phyloP scores from a whole-genome alignment of 768 basidiomycete species.

The Lanmaoa rubissima region DNA sequence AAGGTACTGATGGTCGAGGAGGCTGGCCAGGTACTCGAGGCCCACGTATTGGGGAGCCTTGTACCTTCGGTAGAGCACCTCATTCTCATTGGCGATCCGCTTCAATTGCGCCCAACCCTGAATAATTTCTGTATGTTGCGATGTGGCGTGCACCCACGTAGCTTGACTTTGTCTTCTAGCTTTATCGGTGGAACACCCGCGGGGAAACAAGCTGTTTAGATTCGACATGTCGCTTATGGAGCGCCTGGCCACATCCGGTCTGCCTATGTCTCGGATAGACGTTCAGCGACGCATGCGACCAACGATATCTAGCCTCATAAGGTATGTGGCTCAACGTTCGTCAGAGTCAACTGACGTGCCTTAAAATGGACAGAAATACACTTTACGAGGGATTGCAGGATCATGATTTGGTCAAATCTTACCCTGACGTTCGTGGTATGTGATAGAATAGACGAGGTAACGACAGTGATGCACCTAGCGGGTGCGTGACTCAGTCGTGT shows the following conservation, averaged over 20 bases:
- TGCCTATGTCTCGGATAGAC: constrained; percentile 68
- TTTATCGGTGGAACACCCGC: constrained; percentile 65
- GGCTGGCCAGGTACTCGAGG: constrained; percentile 80
- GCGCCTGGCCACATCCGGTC: constrained; percentile 52
- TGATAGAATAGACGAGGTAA: too few species aligned
- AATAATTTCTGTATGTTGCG: constrained; percentile 54
- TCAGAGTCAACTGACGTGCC: not conserved
- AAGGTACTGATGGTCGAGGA: constrained; percentile 73
- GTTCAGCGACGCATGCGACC: constrained; percentile 79
- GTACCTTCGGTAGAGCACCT: constrained; percentile 69
- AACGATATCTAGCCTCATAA: constrained; percentile 52
- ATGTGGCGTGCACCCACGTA: not conserved
- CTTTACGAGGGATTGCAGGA: constrained; percentile 63
- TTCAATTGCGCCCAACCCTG: constrained; percentile 68
- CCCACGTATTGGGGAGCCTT: constrained; percentile 64
- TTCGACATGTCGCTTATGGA: constrained; percentile 81
- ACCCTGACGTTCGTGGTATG: constrained; percentile 54
- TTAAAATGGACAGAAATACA: constrained; percentile 40
- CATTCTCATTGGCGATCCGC: constrained; percentile 79
- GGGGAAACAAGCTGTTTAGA: constrained; percentile 52
- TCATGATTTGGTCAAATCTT: constrained; percentile 47
- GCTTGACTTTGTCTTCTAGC: constrained; percentile 36
- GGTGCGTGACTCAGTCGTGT: too few species aligned
- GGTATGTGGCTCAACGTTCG: not conserved
- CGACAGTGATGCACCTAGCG: too few species aligned